Base-by-base conservation (phyloP, 2,329 filamentous ascomycete species). In the Colletotrichum eleusines region DNA sequence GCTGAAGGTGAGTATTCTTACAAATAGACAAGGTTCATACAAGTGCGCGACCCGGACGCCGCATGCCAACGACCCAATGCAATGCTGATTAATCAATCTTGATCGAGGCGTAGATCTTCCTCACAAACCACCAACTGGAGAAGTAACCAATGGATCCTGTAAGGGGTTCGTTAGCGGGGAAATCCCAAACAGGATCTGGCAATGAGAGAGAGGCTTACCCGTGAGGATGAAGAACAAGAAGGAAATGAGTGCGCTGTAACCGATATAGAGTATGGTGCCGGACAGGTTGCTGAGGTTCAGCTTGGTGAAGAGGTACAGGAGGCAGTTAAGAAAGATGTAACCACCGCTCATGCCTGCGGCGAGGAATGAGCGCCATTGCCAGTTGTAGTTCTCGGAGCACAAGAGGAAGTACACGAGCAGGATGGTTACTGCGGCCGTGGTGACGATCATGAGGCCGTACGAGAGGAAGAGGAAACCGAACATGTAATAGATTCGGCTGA, bases 401-500 rank as follows among this genome's bases (percentile, higher is more conserved):
- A 99, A 90, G 75, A 99, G 80, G 85, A 98, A 98, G 83, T 99
- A 99, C 0, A 98, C 93, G 87, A 98, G 91, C 23, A 99, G 85
- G 11, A 98, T 91, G 0, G 96, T 98, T 50, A 97, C 95, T 0
- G 95, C 92, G 0, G 95, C 95, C 70, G 92, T 94, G 1, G 96
- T 98, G 76, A 97, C 92, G 76, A 98, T 94, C 94, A 99, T 98
- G 60, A 99, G 88, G 14, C 93, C 95, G 78, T 97, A 99, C 86
- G 95, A 98, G 67, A 99, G 88, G 86, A 99, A 99, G 44, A 99
- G 85, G 87, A 99, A 99, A 28, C 96, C 96, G 77, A 99, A 99
- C 96, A 99, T 99, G 88, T 99, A 99, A 87, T 99, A 99, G 75
- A 99, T 96, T 82, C 96, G 94, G 85, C 92, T 95, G 82, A 97